phyloP scores from a whole-genome alignment of 1,284 basidiomycete genomes.

The Heimioporus punctisporus region DNA sequence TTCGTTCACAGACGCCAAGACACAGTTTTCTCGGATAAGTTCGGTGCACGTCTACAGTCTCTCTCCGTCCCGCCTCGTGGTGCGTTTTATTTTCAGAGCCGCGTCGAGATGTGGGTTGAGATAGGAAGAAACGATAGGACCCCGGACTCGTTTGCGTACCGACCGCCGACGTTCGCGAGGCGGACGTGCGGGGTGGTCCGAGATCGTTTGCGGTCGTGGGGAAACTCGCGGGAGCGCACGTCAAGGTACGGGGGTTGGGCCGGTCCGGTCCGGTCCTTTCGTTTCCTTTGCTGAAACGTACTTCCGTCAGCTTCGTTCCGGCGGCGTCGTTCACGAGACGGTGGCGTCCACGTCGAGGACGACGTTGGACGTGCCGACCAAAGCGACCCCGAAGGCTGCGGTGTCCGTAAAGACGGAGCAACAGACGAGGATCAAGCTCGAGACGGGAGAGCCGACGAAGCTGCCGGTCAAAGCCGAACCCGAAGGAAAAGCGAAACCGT shows the following conservation, averaged over 20 bases:
- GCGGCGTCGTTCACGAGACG: background rate
- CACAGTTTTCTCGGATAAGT: slow-evolving; percentile 48
- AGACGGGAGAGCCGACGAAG: slow-evolving; percentile 16
- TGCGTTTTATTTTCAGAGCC: too few relatives aligned
- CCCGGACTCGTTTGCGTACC: slow-evolving; percentile 56
- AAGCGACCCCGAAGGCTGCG: slow-evolving; percentile 2
- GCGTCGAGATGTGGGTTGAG: too few relatives aligned
- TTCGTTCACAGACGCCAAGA: slow-evolving; percentile 44
- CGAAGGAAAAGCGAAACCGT: slow-evolving; percentile 43
- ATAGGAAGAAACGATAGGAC: slow-evolving; percentile 45
- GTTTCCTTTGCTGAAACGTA: slow-evolving; percentile 14
- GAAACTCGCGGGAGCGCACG: slow-evolving; percentile 50
- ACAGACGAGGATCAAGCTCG: slow-evolving; percentile 19
- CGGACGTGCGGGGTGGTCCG: slow-evolving; percentile 47
- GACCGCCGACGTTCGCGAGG: slow-evolving; percentile 47
- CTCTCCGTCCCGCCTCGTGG: slow-evolving; percentile 59
- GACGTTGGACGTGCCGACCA: slow-evolving; percentile 25
- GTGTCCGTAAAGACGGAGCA: slow-evolving; percentile 13
- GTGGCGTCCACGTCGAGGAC: slow-evolving; percentile 32
- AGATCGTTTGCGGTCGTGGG: slow-evolving; percentile 50
- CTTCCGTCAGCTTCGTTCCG: too few relatives aligned
- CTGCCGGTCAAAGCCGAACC: slow-evolving; percentile 9
- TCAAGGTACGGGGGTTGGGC: slow-evolving; percentile 46
- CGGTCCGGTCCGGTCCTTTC: slow-evolving; percentile 4
- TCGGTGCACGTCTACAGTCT: slow-evolving; percentile 68